Evolutionary conservation across 2,329 filamentous ascomycete genomes (phyloP).

Genomic region (Fusarium sp.): DNA sequence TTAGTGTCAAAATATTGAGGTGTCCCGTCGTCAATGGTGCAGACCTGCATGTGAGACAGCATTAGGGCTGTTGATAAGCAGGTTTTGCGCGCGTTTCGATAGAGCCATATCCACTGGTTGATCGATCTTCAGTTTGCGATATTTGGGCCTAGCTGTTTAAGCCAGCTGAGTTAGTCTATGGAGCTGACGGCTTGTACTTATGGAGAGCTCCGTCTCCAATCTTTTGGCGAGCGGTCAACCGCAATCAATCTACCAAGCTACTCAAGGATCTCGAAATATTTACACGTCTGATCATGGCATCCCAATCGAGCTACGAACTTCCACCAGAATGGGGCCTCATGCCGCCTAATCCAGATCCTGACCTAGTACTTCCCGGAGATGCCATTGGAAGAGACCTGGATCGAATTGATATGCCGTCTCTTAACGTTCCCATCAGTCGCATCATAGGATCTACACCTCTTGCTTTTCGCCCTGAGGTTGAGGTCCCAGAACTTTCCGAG

Average conservation of each 20-base stretch:
- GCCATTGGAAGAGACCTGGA: not conserved
- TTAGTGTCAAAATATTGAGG: accelerated
- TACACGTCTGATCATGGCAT: accelerated
- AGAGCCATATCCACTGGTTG: not conserved
- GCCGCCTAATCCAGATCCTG: not conserved
- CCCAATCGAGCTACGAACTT: not conserved
- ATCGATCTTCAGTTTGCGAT: not conserved
- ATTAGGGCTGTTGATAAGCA: not conserved
- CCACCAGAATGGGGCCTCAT: not conserved
- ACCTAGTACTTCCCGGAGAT: not conserved
- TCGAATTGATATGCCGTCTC: not conserved
- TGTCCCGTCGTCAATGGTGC: not conserved
- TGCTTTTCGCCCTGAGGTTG: not conserved
- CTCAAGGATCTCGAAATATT: not conserved
- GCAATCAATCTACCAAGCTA: accelerated
- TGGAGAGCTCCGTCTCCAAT: not conserved
- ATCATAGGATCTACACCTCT: not conserved
- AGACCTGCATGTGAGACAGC: not conserved
- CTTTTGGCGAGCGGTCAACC: not conserved
- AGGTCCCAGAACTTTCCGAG: not conserved
- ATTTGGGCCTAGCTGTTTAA: not conserved
- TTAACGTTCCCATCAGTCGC: not conserved
- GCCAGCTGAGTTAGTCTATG: not conserved
- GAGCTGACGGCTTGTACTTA: not conserved
- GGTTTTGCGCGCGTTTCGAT: not conserved